These are phyloP conservation scores for Chaetomiaceae sp. DNA, from an alignment of 2,329 filamentous ascomycete species.

Conservation along the genomic window DNA sequence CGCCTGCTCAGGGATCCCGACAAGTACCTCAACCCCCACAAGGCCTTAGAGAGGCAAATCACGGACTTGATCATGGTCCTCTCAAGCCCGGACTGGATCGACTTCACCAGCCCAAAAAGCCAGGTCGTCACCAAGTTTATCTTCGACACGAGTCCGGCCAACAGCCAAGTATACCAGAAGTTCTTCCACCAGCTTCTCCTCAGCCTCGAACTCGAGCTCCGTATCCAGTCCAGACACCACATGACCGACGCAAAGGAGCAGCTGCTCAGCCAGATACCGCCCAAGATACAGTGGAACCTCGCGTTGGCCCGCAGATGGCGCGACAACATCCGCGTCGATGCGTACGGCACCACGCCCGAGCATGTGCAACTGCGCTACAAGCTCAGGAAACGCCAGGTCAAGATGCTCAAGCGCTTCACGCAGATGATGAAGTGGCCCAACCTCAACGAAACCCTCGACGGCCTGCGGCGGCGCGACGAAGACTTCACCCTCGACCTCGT, in stretches of 20 bases:
- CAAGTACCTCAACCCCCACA: constrained; percentile 55
- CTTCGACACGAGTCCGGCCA: constrained; percentile 54
- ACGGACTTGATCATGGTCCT: constrained; percentile 66
- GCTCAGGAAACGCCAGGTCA: constrained; percentile 63
- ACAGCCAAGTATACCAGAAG: constrained; percentile 54
- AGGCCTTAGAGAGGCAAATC: constrained; percentile 65
- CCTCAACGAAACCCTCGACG: constrained; percentile 58
- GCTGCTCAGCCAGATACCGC: constrained; percentile 60
- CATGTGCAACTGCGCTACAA: constrained; percentile 60
- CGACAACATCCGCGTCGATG: constrained; percentile 64
- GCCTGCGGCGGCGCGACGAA: constrained; percentile 56
- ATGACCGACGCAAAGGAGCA: constrained; percentile 61
- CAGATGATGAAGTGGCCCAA: constrained; percentile 75
- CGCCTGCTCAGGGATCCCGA: constrained; percentile 65
- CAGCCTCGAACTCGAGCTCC: constrained; percentile 65
- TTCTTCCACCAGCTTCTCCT: constrained; percentile 77
- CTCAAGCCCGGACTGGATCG: constrained; percentile 66
- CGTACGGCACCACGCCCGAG: constrained; percentile 50
- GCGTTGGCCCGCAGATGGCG: constrained; percentile 71
- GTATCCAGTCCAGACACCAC: constrained; percentile 61
- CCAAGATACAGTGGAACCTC: constrained; percentile 67
- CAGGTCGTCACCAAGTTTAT: constrained; percentile 72
- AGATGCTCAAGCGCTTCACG: constrained; percentile 64
- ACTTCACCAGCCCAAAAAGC: constrained; percentile 65
- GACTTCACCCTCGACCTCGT: constrained; percentile 56